phyloP scores from a whole-genome alignment of 768 basidiomycete species.

The Boletus insuetus region DNA sequence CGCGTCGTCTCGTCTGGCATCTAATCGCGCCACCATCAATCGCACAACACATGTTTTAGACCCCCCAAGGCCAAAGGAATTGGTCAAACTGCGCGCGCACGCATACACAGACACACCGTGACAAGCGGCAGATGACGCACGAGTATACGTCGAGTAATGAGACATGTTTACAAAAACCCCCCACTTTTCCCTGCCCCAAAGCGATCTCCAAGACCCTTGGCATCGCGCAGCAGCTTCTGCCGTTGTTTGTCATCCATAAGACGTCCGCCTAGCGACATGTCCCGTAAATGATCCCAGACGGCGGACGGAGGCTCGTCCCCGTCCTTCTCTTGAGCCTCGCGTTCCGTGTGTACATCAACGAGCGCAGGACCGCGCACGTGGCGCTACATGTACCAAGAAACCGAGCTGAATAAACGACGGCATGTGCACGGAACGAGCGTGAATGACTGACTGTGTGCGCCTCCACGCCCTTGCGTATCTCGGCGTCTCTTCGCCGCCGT shows the following conservation, averaged over 20 bases:
- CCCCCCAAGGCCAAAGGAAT: neutral
- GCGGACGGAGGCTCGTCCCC: slow-evolving; percentile 52
- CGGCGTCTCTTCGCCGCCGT: slow-evolving; percentile 62
- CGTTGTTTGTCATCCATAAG: slow-evolving; percentile 89
- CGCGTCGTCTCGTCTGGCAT: neutral
- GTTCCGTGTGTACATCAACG: slow-evolving; percentile 49
- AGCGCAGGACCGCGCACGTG: slow-evolving; percentile 53
- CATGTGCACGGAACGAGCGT: neutral
- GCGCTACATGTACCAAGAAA: slow-evolving; percentile 31
- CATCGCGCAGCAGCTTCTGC: slow-evolving; percentile 74
- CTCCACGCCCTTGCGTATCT: slow-evolving; percentile 69
- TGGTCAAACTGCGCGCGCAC: neutral
- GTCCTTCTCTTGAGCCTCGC: slow-evolving; percentile 36
- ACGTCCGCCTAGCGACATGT: slow-evolving; percentile 85
- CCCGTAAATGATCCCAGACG: slow-evolving; percentile 91
- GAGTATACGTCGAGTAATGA: neutral
- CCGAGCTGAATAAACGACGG: neutral
- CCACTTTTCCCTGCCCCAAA: slow-evolving; percentile 76
- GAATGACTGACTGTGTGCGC: slow-evolving; percentile 66
- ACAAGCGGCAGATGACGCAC: slow-evolving; percentile 3
- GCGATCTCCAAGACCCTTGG: slow-evolving; percentile 75
- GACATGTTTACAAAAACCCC: slow-evolving; percentile 47
- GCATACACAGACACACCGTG: slow-evolving; percentile 8
- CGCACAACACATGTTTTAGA: neutral
- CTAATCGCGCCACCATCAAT: neutral